phyloP scores from a whole-genome alignment of 148 eudicot genomes.

The Bassia scoparia region DNA sequence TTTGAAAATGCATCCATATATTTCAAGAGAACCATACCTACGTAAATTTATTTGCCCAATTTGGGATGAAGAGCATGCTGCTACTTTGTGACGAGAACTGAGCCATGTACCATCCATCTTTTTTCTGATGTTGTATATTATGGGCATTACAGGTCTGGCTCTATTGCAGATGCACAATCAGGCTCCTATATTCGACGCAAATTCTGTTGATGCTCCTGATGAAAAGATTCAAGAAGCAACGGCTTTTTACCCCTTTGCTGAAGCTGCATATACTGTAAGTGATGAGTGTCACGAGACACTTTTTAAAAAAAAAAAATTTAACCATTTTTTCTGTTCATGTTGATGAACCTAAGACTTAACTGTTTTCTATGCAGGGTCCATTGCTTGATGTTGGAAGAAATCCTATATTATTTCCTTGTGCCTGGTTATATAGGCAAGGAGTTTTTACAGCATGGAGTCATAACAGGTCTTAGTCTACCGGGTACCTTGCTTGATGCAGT shows the following conservation, averaged over 20 bases:
- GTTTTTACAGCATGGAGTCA: slow-evolving; percentile 64
- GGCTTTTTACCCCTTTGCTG: slow-evolving; percentile 61
- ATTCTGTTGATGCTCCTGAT: slow-evolving; percentile 46
- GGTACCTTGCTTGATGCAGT: slow-evolving; percentile 32
- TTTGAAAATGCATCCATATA: too few relatives aligned
- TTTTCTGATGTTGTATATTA: neutral
- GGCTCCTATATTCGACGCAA: slow-evolving; percentile 38
- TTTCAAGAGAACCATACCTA: neutral
- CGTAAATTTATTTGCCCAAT: neutral
- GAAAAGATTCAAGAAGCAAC: slow-evolving; percentile 53
- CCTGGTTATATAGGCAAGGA: slow-evolving; percentile 83
- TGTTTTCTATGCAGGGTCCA: slow-evolving; percentile 51
- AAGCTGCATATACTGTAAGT: slow-evolving; percentile 75
- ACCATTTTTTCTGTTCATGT: neutral
- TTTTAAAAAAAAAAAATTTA: too few relatives aligned
- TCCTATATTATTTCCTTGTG: slow-evolving; percentile 64
- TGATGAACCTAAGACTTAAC: slow-evolving; percentile 2
- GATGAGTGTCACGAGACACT: too few relatives aligned
- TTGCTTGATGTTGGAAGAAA: slow-evolving; percentile 83
- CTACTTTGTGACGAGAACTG: neutral
- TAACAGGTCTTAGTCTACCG: slow-evolving; percentile 47
- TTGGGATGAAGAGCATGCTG: neutral
- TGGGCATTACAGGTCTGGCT: slow-evolving; percentile 47
- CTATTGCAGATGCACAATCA: slow-evolving; percentile 45
- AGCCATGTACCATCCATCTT: neutral